Percentiles rank a stretch among this genome's conserved stretches.
Conservation (phyloP, 2,329 filamentous ascomycete species). For the Aspergillus flavus region DNA sequence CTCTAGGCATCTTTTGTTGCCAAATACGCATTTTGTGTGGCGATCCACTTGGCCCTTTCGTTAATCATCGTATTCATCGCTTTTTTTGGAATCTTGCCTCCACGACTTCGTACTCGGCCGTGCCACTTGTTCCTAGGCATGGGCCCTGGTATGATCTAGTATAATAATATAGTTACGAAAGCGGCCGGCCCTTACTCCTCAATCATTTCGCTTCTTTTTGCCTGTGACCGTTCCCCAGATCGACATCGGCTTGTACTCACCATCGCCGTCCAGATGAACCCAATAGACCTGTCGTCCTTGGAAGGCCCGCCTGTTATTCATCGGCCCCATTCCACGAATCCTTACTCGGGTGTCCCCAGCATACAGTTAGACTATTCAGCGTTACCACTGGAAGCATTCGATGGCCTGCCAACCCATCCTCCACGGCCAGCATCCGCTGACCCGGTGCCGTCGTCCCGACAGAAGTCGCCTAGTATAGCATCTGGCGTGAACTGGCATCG, state of each 20-base stretch:
- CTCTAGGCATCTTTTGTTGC: background rate
- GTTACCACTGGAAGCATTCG: background rate
- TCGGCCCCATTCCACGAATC: conserved; percentile 2
- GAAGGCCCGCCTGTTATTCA: conserved; percentile 37
- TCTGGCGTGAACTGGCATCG: background rate
- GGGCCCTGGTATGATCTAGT: background rate
- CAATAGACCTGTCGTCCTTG: conserved; percentile 39
- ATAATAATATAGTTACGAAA: conserved; percentile 4
- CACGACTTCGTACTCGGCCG: conserved; percentile 18
- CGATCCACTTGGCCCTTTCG: conserved; percentile 13
- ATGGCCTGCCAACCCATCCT: conserved; percentile 8
- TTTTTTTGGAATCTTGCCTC: conserved; percentile 19
- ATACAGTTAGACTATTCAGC: conserved; percentile 18
- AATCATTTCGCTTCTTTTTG: background rate
- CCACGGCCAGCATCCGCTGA: conserved; percentile 23
- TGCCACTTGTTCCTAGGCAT: conserved; percentile 6
- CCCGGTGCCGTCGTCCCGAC: conserved; percentile 6
- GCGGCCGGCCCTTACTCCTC: background rate
- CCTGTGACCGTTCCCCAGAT: background rate
- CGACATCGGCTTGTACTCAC: background rate
- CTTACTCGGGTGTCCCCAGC: conserved; percentile 12
- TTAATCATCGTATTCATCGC: conserved; percentile 19
- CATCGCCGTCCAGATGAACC: background rate
- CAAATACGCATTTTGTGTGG: background rate
- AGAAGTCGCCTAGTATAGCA: background rate